phyloP scores from a whole-genome alignment of 106 monocot species.

The Triglochin maritima region DNA sequence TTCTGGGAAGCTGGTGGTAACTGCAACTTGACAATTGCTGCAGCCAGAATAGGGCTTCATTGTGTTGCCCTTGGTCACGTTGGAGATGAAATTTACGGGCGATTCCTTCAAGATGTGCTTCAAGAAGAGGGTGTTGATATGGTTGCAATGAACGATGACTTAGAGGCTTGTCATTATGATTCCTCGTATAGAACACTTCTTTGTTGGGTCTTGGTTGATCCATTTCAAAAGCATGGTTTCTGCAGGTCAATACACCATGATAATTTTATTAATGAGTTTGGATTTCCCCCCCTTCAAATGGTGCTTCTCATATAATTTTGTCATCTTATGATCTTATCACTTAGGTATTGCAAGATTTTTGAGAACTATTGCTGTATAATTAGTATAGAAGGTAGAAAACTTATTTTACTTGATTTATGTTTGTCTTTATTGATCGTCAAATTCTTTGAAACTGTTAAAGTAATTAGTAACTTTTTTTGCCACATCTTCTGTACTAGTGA shows the following conservation, averaged over 20 bases:
- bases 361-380: too few species aligned
- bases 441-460: background rate
- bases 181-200: constrained; percentile 68
- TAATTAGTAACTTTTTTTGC: too few species aligned
- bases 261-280: background rate
- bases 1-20: constrained; percentile 98
- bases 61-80: constrained; percentile 73
- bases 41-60: constrained; percentile 73
- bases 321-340: background rate
- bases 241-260: constrained; percentile 43
- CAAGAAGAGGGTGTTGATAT: constrained; percentile 47
- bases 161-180: constrained; percentile 20
- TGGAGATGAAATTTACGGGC: constrained; percentile 79
- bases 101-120: constrained; percentile 79
- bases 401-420: background rate
- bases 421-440: background rate
- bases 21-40: constrained; percentile 80
- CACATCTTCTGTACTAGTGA: too few species aligned
- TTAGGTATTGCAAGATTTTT: background rate
- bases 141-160: constrained; percentile 63
- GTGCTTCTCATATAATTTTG: background rate
- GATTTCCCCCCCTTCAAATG: too few species aligned
- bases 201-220: constrained; percentile 96
- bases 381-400: background rate
- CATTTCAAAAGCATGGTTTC: constrained; percentile 91